These are phyloP conservation scores for Pseudogymnoascus sp. DNA, from an alignment of 2,329 filamentous ascomycete species.

Conservation along the genomic window DNA sequence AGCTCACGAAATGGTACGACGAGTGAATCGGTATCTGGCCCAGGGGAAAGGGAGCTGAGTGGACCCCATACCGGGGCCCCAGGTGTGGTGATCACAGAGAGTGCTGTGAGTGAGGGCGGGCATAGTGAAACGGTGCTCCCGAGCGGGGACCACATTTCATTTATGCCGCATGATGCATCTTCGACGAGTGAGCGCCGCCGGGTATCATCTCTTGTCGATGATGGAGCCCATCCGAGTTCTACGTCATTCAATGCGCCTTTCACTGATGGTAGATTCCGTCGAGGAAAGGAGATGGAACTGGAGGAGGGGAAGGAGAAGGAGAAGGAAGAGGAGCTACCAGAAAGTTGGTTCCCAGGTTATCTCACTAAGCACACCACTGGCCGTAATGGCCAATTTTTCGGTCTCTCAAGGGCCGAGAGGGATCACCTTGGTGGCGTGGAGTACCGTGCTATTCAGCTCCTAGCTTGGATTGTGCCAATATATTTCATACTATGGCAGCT, in stretches of 20 bases:
- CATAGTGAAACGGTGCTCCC: not conserved
- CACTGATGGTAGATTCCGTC: constrained; percentile 16
- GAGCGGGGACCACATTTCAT: not conserved
- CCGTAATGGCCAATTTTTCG: constrained; percentile 86
- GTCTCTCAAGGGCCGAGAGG: constrained; percentile 79
- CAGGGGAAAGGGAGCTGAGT: not conserved
- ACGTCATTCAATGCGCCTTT: constrained; percentile 9
- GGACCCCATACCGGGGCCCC: not conserved
- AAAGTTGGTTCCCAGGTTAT: constrained; percentile 48
- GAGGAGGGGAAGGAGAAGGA: constrained; percentile 48
- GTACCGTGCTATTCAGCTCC: constrained; percentile 80
- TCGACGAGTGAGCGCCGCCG: not conserved
- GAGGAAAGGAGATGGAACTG: constrained; percentile 45
- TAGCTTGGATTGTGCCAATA: constrained; percentile 49
- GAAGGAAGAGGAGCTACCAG: constrained; percentile 54
- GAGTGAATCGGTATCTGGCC: not conserved
- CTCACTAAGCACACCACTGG: constrained; percentile 44
- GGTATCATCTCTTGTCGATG: not conserved
- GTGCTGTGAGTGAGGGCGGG: not conserved
- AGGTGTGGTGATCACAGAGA: not conserved
- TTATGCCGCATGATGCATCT: not conserved
- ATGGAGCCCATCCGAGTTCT: not conserved
- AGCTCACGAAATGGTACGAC: not conserved
- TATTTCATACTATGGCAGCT: constrained; percentile 37
- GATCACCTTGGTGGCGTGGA: constrained; percentile 95